Percentiles rank a stretch among this genome's conserved stretches.
These are phyloP conservation scores for Colletotrichum orchidophilum DNA, from an alignment of 2,329 filamentous ascomycete genomes.

Conservation along the genomic window DNA sequence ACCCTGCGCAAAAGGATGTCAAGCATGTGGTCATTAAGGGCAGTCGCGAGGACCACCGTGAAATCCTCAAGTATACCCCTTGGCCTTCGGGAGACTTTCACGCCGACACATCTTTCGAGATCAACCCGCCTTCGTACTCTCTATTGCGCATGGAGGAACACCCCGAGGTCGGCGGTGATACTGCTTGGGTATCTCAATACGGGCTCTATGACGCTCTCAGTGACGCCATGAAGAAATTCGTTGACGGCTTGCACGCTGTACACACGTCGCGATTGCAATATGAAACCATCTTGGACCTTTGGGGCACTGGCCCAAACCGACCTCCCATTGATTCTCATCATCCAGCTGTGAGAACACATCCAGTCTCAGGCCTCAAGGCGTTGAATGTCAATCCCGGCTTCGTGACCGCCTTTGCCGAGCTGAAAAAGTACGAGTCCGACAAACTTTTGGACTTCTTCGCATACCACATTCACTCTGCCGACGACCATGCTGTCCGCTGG, in stretches of 20 bases:
- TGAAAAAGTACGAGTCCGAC: conserved; percentile 59
- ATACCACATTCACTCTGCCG: conserved; percentile 57
- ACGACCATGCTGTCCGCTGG: conserved; percentile 60
- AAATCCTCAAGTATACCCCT: conserved; percentile 55
- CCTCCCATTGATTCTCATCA: conserved; percentile 58
- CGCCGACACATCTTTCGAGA: conserved; percentile 60
- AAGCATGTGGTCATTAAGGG: conserved; percentile 55
- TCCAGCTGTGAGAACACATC: conserved; percentile 58
- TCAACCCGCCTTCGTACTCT: conserved; percentile 61
- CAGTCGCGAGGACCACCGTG: conserved; percentile 55
- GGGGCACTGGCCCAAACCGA: conserved; percentile 51
- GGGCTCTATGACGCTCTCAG: conserved; percentile 57
- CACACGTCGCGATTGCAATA: conserved; percentile 57
- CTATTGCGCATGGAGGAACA: conserved; percentile 61
- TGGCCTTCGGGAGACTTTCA: conserved; percentile 58
- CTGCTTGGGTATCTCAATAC: conserved; percentile 57
- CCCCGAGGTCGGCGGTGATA: conserved; percentile 56
- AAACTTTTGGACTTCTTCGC: conserved; percentile 55
- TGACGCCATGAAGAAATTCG: conserved; percentile 50
- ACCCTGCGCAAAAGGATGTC: conserved; percentile 55
- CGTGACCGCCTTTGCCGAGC: conserved; percentile 57
- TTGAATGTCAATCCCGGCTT: conserved; percentile 57
- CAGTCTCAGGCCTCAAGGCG: conserved; percentile 56
- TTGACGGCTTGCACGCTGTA: conserved; percentile 54
- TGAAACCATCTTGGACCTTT: conserved; percentile 57